A percentile compares a stretch with the other conserved stretches of the same genome.
phyloP scores from a whole-genome alignment of 371 early-diverging fungal species.

The Apophysomyces ossiformis region DNA sequence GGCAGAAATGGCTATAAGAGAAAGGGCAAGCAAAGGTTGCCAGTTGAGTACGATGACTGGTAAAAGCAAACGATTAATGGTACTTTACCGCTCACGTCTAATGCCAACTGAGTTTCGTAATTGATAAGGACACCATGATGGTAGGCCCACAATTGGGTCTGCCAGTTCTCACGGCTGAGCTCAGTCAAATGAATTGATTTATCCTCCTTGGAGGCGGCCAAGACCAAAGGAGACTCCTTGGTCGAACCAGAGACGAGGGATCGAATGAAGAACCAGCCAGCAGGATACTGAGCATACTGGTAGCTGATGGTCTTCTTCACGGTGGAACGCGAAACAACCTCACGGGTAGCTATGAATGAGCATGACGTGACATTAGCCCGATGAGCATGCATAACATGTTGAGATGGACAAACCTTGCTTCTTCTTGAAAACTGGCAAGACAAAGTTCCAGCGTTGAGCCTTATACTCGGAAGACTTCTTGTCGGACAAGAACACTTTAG shows the following conservation, averaged over 20 bases:
- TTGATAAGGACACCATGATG: conserved; percentile 54
- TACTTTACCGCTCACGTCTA: conserved; percentile 42
- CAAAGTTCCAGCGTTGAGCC: conserved; percentile 54
- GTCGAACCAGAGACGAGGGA: conserved; percentile 34
- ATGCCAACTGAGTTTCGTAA: conserved; percentile 51
- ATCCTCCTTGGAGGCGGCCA: conserved; percentile 35
- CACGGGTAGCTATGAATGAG: neutral
- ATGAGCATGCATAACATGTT: neutral
- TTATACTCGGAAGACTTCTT: conserved; percentile 36
- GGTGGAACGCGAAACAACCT: conserved; percentile 8
- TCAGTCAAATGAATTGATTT: conserved; percentile 25
- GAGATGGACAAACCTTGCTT: conserved; percentile 33
- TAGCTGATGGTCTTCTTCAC: conserved; percentile 36
- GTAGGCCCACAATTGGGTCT: conserved; percentile 56
- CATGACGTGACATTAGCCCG: neutral
- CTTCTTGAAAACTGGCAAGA: conserved; percentile 53
- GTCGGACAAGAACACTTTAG: conserved; percentile 31
- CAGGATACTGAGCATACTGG: conserved; percentile 48
- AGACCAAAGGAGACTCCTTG: conserved; percentile 42
- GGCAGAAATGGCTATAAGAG: conserved; percentile 22
- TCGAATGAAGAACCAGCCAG: conserved; percentile 52
- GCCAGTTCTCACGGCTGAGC: conserved; percentile 43
- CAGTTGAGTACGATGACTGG: too few relatives aligned
- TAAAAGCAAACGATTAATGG: too few relatives aligned
- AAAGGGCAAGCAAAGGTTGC: too few relatives aligned